Evolutionary conservation across 169 alveolate genomes (phyloP).

Genomic region (Cryptosporidium tyzzeri): DNA sequence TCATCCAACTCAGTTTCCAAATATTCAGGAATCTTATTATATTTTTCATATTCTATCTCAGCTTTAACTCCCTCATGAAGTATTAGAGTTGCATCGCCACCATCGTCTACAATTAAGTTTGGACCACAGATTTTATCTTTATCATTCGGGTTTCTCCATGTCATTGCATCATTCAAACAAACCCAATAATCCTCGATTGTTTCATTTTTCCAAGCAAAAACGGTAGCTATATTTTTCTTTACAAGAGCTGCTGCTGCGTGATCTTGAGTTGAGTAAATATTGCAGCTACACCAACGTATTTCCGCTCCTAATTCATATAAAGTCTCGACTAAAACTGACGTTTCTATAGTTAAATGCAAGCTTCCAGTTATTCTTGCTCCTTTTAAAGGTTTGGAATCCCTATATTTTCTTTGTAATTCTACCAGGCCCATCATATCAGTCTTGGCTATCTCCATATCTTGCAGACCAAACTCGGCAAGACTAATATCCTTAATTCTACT

Average conservation of each 20-base stretch:
- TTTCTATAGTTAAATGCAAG: conserved; percentile 97
- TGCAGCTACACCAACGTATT: conserved; percentile 98
- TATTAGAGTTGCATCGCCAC: conserved; percentile 96
- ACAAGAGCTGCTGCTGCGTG: conserved; percentile 96
- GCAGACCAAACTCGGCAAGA: conserved; percentile 94
- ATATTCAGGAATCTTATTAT: conserved; percentile 75
- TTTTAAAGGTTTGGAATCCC: conserved; percentile 89
- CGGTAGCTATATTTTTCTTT: conserved; percentile 90
- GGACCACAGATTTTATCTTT: conserved; percentile 88
- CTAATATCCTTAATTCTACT: conserved; percentile 89
- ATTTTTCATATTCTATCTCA: conserved; percentile 83
- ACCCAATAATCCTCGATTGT: conserved; percentile 97
- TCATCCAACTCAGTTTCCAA: conserved; percentile 78
- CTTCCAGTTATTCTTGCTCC: conserved; percentile 97
- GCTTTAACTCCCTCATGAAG: conserved; percentile 92
- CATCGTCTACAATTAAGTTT: conserved; percentile 97
- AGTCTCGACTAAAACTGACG: conserved; percentile 91
- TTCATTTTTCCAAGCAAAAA: conserved; percentile 97
- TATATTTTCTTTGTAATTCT: conserved; percentile 91
- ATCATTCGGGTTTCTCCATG: conserved; percentile 91
- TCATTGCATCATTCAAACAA: conserved; percentile 94
- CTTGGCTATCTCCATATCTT: conserved; percentile 93
- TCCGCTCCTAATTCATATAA: conserved; percentile 94
- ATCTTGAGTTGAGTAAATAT: conserved; percentile 97
- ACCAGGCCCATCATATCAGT: conserved; percentile 98